Conservation (phyloP, 208 protist genomes). For the Trichomonas gallinae region DNA sequence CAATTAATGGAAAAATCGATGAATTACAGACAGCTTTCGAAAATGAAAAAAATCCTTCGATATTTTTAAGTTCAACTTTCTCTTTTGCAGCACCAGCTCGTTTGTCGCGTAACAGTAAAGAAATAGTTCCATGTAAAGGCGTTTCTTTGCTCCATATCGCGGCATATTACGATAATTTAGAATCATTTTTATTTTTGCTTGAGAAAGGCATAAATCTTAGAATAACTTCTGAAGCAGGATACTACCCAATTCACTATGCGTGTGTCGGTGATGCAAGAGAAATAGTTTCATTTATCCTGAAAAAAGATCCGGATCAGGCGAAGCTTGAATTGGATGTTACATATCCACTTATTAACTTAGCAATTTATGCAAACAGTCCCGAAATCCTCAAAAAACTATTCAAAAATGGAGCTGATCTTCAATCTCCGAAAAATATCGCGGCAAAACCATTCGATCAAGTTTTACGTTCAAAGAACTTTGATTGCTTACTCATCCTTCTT, state of each 20-base stretch:
- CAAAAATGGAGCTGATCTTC: neutral
- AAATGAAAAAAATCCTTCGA: neutral
- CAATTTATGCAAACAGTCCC: neutral
- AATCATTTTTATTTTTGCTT: neutral
- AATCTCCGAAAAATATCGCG: neutral
- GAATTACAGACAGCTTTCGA: neutral
- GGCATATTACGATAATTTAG: slow-evolving; percentile 9
- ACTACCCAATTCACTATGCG: neutral
- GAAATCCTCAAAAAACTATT: neutral
- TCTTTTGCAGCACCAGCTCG: neutral
- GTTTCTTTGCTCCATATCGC: neutral
- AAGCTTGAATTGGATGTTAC: neutral
- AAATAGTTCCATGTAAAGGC: neutral
- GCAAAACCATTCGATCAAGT: neutral
- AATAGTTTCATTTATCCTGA: neutral
- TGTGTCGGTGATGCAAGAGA: neutral
- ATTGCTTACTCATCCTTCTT: neutral
- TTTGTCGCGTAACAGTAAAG: neutral
- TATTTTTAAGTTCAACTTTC: neutral
- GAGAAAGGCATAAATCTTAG: neutral
- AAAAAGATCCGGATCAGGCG: neutral
- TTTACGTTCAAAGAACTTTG: neutral
- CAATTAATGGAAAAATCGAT: neutral
- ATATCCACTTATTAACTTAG: neutral
- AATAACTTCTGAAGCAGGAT: neutral